A percentile compares a stretch with the other conserved stretches of the same genome.
phyloP scores from a whole-genome alignment of 805 yeast species.

The Limtongozyma cylindracea region DNA sequence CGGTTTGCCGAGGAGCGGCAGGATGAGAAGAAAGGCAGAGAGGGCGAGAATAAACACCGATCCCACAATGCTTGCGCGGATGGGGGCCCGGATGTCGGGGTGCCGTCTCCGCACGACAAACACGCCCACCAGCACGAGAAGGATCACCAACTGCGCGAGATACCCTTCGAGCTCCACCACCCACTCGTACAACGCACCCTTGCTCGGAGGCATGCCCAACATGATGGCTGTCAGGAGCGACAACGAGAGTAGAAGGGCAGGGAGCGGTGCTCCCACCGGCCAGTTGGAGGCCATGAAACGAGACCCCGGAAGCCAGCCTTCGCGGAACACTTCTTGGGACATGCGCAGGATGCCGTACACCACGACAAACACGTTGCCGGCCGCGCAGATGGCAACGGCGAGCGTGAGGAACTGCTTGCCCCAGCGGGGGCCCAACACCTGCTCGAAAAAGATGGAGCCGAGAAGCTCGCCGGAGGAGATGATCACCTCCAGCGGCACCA shows the following conservation, averaged over 20 bases:
- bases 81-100: constrained; percentile 21
- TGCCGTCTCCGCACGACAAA: constrained; percentile 23
- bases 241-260: constrained; percentile 18
- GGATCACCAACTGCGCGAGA: constrained; percentile 21
- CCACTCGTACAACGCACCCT: constrained; percentile 23
- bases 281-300: constrained; percentile 23
- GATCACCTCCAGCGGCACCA: constrained; percentile 25
- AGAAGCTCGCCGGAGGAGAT: constrained; percentile 27
- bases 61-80: constrained; percentile 23
- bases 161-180: constrained; percentile 25
- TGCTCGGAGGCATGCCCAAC: constrained; percentile 13
- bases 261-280: constrained; percentile 31
- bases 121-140: constrained; percentile 28
- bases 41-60: constrained; percentile 18
- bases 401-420: constrained; percentile 30
- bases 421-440: constrained; percentile 21
- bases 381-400: constrained; percentile 33
- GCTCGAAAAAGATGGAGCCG: constrained; percentile 31
- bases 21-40: constrained; percentile 19
- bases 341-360: constrained; percentile 31
- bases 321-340: constrained; percentile 40
- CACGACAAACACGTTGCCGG: constrained; percentile 37
- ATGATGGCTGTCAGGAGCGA: constrained; percentile 14
- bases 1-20: constrained; percentile 23
- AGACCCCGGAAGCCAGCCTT: constrained; percentile 33